Conservation (phyloP, 78 protist species). For the Polysphondylium violaceum region DNA sequence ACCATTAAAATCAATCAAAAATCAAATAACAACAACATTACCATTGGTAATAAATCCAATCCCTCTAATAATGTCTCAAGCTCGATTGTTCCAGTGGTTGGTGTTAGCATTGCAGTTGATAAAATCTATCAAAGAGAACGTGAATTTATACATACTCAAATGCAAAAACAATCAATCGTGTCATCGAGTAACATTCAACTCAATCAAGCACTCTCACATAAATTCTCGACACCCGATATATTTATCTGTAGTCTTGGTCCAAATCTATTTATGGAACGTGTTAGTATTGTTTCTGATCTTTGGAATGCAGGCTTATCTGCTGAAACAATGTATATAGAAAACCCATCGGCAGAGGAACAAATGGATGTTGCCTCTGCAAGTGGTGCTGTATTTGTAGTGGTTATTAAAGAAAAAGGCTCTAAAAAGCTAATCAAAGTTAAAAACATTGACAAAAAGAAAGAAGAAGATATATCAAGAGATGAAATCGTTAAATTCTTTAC, state of each 20-base stretch:
- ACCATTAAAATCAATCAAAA: not conserved
- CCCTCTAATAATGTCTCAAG: not conserved
- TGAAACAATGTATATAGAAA: slow-evolving; percentile 46
- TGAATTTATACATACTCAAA: slow-evolving; percentile 8
- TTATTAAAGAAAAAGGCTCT: slow-evolving; percentile 43
- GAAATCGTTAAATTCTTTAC: slow-evolving; percentile 55
- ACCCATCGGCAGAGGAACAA: slow-evolving; percentile 67
- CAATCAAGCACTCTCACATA: slow-evolving; percentile 6
- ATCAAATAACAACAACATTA: not conserved
- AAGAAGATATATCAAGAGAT: slow-evolving; percentile 65
- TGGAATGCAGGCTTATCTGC: slow-evolving; percentile 51
- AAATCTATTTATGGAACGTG: slow-evolving; percentile 29
- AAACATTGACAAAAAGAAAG: slow-evolving; percentile 62
- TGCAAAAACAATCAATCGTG: not conserved
- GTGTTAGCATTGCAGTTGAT: slow-evolving; percentile 55
- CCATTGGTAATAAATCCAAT: not conserved
- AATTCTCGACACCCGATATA: slow-evolving; percentile 36
- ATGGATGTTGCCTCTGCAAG: slow-evolving; percentile 7
- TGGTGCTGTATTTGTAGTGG: slow-evolving; percentile 34
- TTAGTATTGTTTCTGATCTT: slow-evolving; percentile 32
- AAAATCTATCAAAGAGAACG: slow-evolving; percentile 38
- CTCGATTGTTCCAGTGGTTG: slow-evolving; percentile 23
- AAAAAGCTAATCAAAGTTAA: slow-evolving; percentile 65
- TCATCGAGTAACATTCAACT: not conserved
- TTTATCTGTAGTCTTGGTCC: slow-evolving; percentile 51